Base-by-base conservation (phyloP, 495 filamentous ascomycete genomes). In the Neurospora cerealis region DNA sequence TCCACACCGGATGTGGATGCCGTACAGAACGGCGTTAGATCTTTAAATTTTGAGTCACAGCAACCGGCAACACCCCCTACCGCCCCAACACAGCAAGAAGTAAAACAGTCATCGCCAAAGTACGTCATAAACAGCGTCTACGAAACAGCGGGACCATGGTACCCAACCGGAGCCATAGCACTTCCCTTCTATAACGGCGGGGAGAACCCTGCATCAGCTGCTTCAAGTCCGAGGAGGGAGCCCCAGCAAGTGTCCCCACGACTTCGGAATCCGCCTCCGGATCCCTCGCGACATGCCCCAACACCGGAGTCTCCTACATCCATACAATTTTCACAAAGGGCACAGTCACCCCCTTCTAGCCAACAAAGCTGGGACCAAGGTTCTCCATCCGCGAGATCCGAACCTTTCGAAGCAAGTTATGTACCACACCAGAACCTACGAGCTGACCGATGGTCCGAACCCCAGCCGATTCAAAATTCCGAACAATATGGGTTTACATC, bases 321-420 rank as follows among this genome's bases (percentile, higher is more conserved):
- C 28, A 66, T 36, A 34, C 54, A 66, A 4, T 9, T 70, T 10
- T 17, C 73, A 19, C 74, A 75, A 7, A 69, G 66, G 21, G 69
- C 66, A 17, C 69, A 70, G 4, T 71, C 74, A 1, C 70, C 73
- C 19, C 71, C 66, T 8, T 39, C 72, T 3, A 71, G 34, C 36
- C 46, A 73, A 24, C 66, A 60, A 21, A 69, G 24, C 7, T 75
- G 76, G 75, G 69, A 66, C 3, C 66, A 69, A 24, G 42, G 41
- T 8, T 76, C 76, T 13, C 72, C 75, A 9, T 71, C 76, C 5
- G 60, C 69, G 17, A 74, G 62, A 39, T 79, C 78, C 3, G 76
- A 76, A 32, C 70, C 72, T 2, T 73, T 75, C 15, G 46, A n/a
- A 34, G 32, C 54, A 34, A 66, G 54, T 41, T 42, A 32, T 8